Conservation (phyloP, 352 stramenopile genomes). For the Phytophthora citrophthora region DNA sequence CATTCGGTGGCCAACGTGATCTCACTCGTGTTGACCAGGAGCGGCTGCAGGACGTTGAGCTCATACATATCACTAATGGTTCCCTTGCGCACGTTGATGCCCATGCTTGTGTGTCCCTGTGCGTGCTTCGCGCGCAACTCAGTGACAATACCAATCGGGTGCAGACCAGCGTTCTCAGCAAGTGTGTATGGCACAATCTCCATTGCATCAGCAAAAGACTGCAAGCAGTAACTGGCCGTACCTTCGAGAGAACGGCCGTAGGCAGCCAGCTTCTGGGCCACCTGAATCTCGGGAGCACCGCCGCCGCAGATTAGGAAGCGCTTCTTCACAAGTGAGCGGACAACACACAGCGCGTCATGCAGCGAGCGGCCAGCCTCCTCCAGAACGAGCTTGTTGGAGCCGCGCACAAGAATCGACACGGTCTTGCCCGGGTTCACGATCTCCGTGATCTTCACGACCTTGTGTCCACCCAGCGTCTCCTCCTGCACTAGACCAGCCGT, state of each 20-base stretch:
- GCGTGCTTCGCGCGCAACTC: constrained; percentile 94
- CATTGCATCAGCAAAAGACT: constrained; percentile 97
- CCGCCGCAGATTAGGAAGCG: constrained; percentile 98
- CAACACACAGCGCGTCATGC: constrained; percentile 99
- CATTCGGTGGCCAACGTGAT: constrained; percentile 98
- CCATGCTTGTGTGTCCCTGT: constrained; percentile 92
- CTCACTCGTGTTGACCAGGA: constrained; percentile 98
- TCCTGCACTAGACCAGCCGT: constrained; percentile 95
- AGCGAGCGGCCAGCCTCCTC: constrained; percentile 98
- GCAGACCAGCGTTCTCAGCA: constrained; percentile 98
- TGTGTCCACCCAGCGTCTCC: constrained; percentile 95
- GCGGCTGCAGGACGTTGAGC: constrained; percentile 98
- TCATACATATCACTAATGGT: constrained; percentile 99
- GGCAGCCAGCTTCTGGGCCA: constrained; percentile 93
- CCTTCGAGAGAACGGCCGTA: constrained; percentile 94
- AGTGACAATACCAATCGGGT: constrained; percentile 99
- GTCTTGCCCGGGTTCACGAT: constrained; percentile 96
- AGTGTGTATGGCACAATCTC: constrained; percentile 99
- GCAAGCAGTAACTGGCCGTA: constrained; percentile 96
- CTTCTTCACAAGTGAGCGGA: constrained; percentile 98
- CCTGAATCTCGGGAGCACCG: constrained; percentile 97
- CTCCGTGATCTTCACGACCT: constrained; percentile 99
- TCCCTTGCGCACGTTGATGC: constrained; percentile 97
- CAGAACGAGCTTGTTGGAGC: constrained; percentile 98
- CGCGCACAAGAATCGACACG: constrained; percentile 98